phyloP scores from a whole-genome alignment of 2,329 filamentous ascomycete genomes.

The Pseudogymnoascus sp. region DNA sequence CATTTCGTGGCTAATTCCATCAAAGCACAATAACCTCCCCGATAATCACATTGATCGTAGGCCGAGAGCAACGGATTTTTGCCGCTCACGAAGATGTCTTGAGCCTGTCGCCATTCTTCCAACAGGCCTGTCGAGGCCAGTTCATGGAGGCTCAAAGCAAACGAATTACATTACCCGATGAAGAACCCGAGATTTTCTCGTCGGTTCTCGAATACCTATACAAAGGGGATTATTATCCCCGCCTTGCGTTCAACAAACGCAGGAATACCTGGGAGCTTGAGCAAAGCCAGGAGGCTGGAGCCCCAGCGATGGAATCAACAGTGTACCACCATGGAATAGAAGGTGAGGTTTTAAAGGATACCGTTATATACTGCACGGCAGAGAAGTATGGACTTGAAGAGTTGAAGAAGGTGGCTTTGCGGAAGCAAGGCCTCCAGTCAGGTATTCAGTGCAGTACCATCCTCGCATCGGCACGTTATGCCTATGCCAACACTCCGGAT shows the following conservation, averaged over 20 bases:
- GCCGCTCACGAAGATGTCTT: conserved; percentile 86
- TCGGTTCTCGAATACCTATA: conserved; percentile 86
- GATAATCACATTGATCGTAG: conserved; percentile 74
- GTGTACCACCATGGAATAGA: conserved; percentile 49
- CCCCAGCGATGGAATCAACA: conserved; percentile 46
- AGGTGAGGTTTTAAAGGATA: conserved; percentile 72
- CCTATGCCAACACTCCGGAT: conserved; percentile 82
- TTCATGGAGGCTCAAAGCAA: conserved; percentile 55
- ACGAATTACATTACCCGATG: conserved; percentile 71
- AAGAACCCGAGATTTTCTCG: conserved; percentile 85
- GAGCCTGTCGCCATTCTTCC: conserved; percentile 70
- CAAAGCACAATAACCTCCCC: conserved; percentile 51
- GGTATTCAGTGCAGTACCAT: conserved; percentile 81
- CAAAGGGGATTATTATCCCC: conserved; percentile 88
- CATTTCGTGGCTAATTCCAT: background rate
- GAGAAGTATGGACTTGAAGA: conserved; percentile 77
- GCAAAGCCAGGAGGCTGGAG: conserved; percentile 26
- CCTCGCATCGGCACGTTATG: conserved; percentile 77
- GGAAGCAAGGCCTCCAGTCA: conserved; percentile 80
- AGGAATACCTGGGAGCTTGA: conserved; percentile 78
- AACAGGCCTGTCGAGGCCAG: conserved; percentile 52
- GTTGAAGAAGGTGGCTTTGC: conserved; percentile 73
- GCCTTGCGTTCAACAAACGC: conserved; percentile 73
- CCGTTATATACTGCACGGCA: conserved; percentile 82
- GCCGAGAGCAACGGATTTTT: conserved; percentile 77